phyloP scores from a whole-genome alignment of 805 yeast genomes.

The Barnettozyma wickerhamii region DNA sequence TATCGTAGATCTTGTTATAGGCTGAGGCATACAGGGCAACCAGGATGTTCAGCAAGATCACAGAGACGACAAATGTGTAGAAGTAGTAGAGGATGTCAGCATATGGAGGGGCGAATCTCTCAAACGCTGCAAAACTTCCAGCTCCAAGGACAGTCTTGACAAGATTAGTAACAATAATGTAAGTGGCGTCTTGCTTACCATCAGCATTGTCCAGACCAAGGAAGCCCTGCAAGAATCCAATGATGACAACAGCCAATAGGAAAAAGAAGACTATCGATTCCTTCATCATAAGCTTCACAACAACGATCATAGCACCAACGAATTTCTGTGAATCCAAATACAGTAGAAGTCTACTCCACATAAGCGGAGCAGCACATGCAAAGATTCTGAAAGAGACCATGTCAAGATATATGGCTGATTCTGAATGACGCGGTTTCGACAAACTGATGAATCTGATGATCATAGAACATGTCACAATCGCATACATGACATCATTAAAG shows the following conservation, averaged over 20 bases:
- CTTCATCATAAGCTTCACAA: slow-evolving; percentile 79
- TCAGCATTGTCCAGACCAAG: slow-evolving; percentile 85
- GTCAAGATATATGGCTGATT: slow-evolving; percentile 36
- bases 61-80: slow-evolving; percentile 71
- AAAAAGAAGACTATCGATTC: slow-evolving; percentile 83
- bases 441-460: slow-evolving; percentile 44
- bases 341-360: slow-evolving; percentile 77
- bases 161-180: slow-evolving; percentile 56
- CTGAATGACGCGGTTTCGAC: slow-evolving; percentile 22
- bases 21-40: slow-evolving; percentile 85
- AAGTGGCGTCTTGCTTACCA: slow-evolving; percentile 74
- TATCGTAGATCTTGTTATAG: slow-evolving; percentile 72
- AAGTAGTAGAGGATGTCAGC: slow-evolving; percentile 75
- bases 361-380: slow-evolving; percentile 79
- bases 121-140: slow-evolving; percentile 67
- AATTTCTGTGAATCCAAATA: slow-evolving; percentile 76
- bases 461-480: slow-evolving; percentile 48
- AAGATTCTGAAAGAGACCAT: slow-evolving; percentile 62
- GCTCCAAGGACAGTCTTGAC: slow-evolving; percentile 71
- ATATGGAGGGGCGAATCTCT: slow-evolving; percentile 76
- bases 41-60: slow-evolving; percentile 74
- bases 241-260: slow-evolving; percentile 58
- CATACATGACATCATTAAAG: slow-evolving; percentile 68
- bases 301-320: slow-evolving; percentile 87
- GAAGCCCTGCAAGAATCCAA: slow-evolving; percentile 85